Evolutionary conservation across 371 early-diverging fungal species (phyloP).

Genomic region (Syncephalastrum contaminatum): DNA sequence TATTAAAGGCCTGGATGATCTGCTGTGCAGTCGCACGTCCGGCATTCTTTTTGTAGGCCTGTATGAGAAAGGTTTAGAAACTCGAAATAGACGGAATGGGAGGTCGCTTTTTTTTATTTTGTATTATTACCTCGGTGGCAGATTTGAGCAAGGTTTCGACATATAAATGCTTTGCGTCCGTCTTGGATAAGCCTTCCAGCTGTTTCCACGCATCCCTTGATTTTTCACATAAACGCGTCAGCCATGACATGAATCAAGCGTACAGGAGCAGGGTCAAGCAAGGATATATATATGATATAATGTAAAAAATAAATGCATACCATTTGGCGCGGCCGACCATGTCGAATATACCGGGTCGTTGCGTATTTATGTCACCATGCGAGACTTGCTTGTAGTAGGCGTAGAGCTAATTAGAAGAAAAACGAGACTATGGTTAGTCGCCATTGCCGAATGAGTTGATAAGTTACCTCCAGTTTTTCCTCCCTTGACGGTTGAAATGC

Average conservation of each 20-base stretch:
- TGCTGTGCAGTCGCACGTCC: constrained; percentile 21
- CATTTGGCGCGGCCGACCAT: constrained; percentile 51
- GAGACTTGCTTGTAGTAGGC: constrained; percentile 50
- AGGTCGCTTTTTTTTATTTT: too few relatives aligned
- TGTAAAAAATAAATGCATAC: constrained; percentile 14
- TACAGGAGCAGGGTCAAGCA: too few relatives aligned
- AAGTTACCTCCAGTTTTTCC: constrained; percentile 37
- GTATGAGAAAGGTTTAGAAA: neutral
- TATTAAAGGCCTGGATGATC: constrained; percentile 40
- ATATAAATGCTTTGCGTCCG: constrained; percentile 27
- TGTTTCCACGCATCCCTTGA: constrained; percentile 33
- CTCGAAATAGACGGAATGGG: neutral
- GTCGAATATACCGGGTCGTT: constrained; percentile 48
- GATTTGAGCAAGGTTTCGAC: constrained; percentile 25
- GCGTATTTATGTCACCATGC: constrained; percentile 38
- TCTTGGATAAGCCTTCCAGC: constrained; percentile 18
- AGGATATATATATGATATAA: neutral
- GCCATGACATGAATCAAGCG: neutral
- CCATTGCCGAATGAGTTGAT: neutral
- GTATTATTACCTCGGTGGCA: constrained; percentile 27
- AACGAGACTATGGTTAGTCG: neutral
- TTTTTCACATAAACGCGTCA: neutral
- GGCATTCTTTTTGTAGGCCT: constrained; percentile 18
- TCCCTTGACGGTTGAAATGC: constrained; percentile 40
- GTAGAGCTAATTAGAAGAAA: constrained; percentile 31